Evolutionary conservation across 2,329 filamentous ascomycete genomes (phyloP).

Genomic region (Simplicillium aogashimaense): DNA sequence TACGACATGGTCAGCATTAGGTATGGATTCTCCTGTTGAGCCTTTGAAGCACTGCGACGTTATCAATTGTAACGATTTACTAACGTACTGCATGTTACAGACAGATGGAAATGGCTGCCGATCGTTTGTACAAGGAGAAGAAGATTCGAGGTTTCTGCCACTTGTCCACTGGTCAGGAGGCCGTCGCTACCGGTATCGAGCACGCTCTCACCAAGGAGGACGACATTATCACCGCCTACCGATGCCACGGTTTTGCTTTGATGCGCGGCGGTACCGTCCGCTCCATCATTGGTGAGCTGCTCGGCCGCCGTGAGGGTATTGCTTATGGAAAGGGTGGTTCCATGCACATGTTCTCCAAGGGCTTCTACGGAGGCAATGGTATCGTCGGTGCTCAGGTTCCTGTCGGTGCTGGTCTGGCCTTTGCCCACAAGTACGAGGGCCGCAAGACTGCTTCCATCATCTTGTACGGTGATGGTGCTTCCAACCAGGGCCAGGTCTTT

Average conservation of each 20-base stretch:
- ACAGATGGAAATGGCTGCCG: slow-evolving; percentile 99
- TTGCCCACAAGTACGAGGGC: slow-evolving; percentile 89
- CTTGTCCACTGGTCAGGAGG: slow-evolving; percentile 94
- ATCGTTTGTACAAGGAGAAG: slow-evolving; percentile 99
- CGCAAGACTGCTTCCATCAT: slow-evolving; percentile 80
- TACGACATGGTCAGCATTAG: slow-evolving; percentile 90
- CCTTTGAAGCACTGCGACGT: too few species aligned
- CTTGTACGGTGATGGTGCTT: slow-evolving; percentile 95
- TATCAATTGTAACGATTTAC: slow-evolving; percentile 3
- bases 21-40: slow-evolving; percentile 42
- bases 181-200: slow-evolving; percentile 93
- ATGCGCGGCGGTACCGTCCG: slow-evolving; percentile 90
- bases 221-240: slow-evolving; percentile 95
- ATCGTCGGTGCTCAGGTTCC: slow-evolving; percentile 98
- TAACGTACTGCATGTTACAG: slow-evolving; percentile 38
- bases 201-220: slow-evolving; percentile 86
- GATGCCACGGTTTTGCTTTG: slow-evolving; percentile 95
- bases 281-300: slow-evolving; percentile 90
- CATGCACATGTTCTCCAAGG: slow-evolving; percentile 99
- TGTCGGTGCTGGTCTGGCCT: slow-evolving; percentile 90
- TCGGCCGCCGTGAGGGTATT: slow-evolving; percentile 92
- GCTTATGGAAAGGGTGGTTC: slow-evolving; percentile 98
- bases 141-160: slow-evolving; percentile 99
- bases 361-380: slow-evolving; percentile 98
- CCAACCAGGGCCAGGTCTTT: slow-evolving; percentile 99